These are phyloP conservation scores for Andrographis paniculata DNA, from an alignment of 305 asterid species.

Conservation along the genomic window DNA sequence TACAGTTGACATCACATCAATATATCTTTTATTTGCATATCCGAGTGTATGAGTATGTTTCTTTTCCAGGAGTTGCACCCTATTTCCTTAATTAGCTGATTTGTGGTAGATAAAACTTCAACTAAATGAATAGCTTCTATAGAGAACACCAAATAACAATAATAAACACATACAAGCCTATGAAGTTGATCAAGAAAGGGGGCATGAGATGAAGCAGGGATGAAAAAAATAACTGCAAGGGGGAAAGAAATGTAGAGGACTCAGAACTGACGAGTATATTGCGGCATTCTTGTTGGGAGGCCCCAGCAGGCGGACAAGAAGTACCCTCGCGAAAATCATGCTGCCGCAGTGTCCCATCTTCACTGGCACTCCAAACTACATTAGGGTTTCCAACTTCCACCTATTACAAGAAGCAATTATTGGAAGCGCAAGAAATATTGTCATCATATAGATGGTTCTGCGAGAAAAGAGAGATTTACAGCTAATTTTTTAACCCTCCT, in stretches of 20 bases:
- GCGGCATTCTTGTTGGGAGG: slow-evolving; percentile 90
- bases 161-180: no score
- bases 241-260: slow-evolving; percentile 9
- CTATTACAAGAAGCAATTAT: slow-evolving; percentile 28
- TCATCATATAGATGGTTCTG: slow-evolving; percentile 16
- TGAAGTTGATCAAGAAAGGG: slow-evolving; percentile 4
- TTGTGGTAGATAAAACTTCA: no score
- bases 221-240: slow-evolving; percentile 5
- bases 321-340: slow-evolving; percentile 96
- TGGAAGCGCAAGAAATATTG: slow-evolving; percentile 14
- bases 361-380: slow-evolving; percentile 99
- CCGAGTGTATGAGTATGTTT: no score
- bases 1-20: no score
- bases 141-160: no score
- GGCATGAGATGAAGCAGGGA: slow-evolving; percentile 5
- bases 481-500: slow-evolving; percentile 94
- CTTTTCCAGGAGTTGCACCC: no score
- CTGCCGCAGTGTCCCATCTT: slow-evolving; percentile 99
- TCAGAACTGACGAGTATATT: slow-evolving; percentile 76
- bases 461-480: slow-evolving; percentile 41
- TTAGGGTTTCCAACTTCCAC: slow-evolving; percentile 96
- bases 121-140: no score
- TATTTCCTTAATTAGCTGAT: no score
- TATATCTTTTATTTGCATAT: no score
- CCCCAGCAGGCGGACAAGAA: slow-evolving; percentile 92